These are phyloP conservation scores for Colletotrichum sp. DNA, from an alignment of 2,329 filamentous ascomycete species.

Conservation along the genomic window DNA sequence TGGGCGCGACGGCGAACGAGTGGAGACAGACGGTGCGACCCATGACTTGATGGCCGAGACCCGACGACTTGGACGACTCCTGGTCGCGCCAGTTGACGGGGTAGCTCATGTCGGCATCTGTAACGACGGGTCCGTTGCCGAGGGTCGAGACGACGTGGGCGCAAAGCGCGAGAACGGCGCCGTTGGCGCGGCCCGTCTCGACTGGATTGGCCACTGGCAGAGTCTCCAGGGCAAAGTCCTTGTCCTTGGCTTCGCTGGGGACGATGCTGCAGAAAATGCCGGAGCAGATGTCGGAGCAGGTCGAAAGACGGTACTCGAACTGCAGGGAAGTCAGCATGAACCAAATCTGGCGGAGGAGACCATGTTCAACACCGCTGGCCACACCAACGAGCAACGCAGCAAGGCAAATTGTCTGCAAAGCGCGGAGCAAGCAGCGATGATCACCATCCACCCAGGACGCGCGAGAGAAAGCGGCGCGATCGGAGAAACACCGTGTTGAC, in stretches of 20 bases:
- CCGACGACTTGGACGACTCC: slow-evolving; percentile 30
- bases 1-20: slow-evolving; percentile 79
- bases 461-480: background rate
- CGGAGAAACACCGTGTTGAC: no score
- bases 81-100: slow-evolving; percentile 70
- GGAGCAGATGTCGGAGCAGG: slow-evolving; percentile 77
- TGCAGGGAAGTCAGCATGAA: slow-evolving; percentile 37
- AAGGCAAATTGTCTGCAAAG: background rate
- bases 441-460: background rate
- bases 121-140: slow-evolving; percentile 66
- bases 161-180: slow-evolving; percentile 67
- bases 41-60: slow-evolving; percentile 72
- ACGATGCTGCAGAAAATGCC: slow-evolving; percentile 77
- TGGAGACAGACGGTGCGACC: slow-evolving; percentile 82
- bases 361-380: background rate
- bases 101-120: slow-evolving; percentile 77
- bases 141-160: slow-evolving; percentile 82
- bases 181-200: slow-evolving; percentile 63
- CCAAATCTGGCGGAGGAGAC: background rate
- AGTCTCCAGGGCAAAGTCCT: slow-evolving; percentile 58
- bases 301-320: slow-evolving; percentile 78
- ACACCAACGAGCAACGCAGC: background rate
- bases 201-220: slow-evolving; percentile 59
- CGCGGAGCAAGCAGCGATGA: background rate
- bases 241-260: slow-evolving; percentile 47